Percentiles rank a stretch among this genome's conserved stretches.
These are phyloP conservation scores for Mycosphaerella sp. DNA, from an alignment of 2,329 filamentous ascomycete species.

Conservation along the genomic window DNA sequence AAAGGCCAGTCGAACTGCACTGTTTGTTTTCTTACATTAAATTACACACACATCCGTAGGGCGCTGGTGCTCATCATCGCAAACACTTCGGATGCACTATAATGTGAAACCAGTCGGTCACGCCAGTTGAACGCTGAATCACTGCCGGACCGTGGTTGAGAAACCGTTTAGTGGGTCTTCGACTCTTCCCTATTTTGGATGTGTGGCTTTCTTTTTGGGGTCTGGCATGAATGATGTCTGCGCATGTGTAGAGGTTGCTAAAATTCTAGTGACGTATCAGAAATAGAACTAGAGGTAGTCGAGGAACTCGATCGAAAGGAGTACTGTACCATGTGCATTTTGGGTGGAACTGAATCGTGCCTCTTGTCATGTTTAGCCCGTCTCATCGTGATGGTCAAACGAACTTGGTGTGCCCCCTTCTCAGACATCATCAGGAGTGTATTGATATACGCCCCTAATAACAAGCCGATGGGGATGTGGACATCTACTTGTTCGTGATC, in stretches of 20 bases:
- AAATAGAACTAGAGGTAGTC: too few relatives aligned
- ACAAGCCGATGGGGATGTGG: too few relatives aligned
- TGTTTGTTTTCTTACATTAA: too few relatives aligned
- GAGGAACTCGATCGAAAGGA: too few relatives aligned
- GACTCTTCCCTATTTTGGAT: background rate
- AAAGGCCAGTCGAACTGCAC: too few relatives aligned
- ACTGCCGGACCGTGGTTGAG: conserved; percentile 3
- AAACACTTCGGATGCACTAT: conserved; percentile 8
- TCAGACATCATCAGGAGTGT: background rate
- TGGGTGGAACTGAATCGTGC: background rate
- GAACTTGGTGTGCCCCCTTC: background rate
- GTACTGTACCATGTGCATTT: background rate
- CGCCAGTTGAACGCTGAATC: background rate
- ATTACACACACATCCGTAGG: too few relatives aligned
- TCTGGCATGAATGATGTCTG: too few relatives aligned
- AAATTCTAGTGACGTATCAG: background rate
- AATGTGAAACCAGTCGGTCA: background rate
- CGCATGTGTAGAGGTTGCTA: too few relatives aligned
- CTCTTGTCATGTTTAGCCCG: background rate
- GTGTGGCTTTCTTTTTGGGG: background rate
- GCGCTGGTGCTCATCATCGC: too few relatives aligned
- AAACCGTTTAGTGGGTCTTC: conserved; percentile 1
- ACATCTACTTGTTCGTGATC: too few relatives aligned
- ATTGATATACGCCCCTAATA: background rate
- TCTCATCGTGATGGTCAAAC: background rate